A percentile compares a stretch with the other conserved stretches of the same genome.
Evolutionary conservation across 2,329 filamentous ascomycete genomes (phyloP).

Genomic region (Phialemoniopsis sp.): DNA sequence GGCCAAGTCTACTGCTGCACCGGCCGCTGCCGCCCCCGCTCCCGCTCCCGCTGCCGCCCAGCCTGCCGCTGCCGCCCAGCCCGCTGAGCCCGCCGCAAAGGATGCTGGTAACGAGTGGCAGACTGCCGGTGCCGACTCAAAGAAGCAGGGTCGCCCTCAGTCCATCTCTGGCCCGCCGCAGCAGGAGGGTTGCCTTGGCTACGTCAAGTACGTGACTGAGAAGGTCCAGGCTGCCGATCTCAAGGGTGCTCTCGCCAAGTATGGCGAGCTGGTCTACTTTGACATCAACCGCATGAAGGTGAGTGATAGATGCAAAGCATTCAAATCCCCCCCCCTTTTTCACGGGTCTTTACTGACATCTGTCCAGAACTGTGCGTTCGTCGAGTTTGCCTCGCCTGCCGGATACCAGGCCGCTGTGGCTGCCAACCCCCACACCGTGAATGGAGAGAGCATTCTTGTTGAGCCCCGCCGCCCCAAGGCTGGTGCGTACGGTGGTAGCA

Average conservation of each 20-base stretch:
- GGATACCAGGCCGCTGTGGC: slow-evolving; percentile 79
- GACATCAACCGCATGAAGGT: slow-evolving; percentile 85
- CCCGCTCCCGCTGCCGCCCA: slow-evolving; percentile 1
- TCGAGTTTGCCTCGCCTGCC: slow-evolving; percentile 80
- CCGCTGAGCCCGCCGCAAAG: slow-evolving; percentile 37
- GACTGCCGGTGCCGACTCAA: slow-evolving; percentile 77
- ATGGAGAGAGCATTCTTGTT: slow-evolving; percentile 76
- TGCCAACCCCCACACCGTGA: slow-evolving; percentile 82
- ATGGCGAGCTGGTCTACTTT: slow-evolving; percentile 68
- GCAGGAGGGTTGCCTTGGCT: slow-evolving; percentile 76
- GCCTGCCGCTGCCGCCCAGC: slow-evolving; percentile 19
- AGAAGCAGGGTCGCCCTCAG: slow-evolving; percentile 75
- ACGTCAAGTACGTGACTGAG: slow-evolving; percentile 94
- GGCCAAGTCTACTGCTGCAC: slow-evolving; percentile 42
- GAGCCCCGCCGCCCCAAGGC: slow-evolving; percentile 84
- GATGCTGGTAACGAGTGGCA: slow-evolving; percentile 75
- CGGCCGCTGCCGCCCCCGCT: slow-evolving; percentile 38
- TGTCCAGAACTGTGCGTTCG: slow-evolving; percentile 86
- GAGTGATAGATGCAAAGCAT: slow-evolving; percentile 14
- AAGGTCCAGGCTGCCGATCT: slow-evolving; percentile 76
- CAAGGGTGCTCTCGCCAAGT: slow-evolving; percentile 64
- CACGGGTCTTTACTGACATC: slow-evolving; percentile 6
- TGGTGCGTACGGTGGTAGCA: slow-evolving; percentile 65
- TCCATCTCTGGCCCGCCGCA: slow-evolving; percentile 52
- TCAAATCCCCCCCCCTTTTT: not conserved